These are phyloP conservation scores for Metroxylon sagu DNA, from an alignment of 176 grass and related monocot genomes.

Conservation along the genomic window DNA sequence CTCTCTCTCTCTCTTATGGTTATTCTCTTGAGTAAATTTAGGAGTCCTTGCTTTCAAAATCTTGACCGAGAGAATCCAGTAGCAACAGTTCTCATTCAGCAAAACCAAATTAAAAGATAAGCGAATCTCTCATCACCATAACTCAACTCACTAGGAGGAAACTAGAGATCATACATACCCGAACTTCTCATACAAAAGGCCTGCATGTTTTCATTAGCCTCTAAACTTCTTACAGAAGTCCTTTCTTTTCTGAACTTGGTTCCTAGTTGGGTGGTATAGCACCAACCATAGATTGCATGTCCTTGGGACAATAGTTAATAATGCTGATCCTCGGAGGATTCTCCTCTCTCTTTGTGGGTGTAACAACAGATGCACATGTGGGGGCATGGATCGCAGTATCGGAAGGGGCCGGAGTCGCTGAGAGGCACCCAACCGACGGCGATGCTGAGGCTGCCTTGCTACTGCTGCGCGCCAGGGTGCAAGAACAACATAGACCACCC, in stretches of 20 bases:
- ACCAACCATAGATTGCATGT: no score
- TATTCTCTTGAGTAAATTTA: not conserved
- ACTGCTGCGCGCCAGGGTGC: constrained; percentile 83
- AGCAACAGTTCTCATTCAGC: not conserved
- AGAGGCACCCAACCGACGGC: constrained; percentile 72
- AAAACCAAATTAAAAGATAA: not conserved
- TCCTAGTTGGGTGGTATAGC: no score
- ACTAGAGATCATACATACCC: no score
- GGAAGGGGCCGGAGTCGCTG: constrained; percentile 70
- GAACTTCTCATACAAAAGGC: no score
- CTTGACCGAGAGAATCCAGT: constrained; percentile 4
- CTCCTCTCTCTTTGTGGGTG: not conserved
- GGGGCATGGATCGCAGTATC: constrained; percentile 81
- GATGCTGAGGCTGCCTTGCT: constrained; percentile 81
- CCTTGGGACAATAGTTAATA: no score
- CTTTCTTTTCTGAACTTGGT: no score
- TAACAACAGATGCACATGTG: constrained; percentile 75
- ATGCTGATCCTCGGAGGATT: not conserved
- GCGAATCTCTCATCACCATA: not conserved
- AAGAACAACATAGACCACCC: constrained; percentile 83
- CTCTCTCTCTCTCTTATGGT: not conserved
- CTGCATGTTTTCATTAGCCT: no score
- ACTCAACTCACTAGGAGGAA: not conserved
- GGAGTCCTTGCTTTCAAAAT: constrained; percentile 1
- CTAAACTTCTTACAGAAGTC: no score